These are phyloP conservation scores for Sarocladium strictum DNA, from an alignment of 2,329 filamentous ascomycete species.

Conservation along the genomic window DNA sequence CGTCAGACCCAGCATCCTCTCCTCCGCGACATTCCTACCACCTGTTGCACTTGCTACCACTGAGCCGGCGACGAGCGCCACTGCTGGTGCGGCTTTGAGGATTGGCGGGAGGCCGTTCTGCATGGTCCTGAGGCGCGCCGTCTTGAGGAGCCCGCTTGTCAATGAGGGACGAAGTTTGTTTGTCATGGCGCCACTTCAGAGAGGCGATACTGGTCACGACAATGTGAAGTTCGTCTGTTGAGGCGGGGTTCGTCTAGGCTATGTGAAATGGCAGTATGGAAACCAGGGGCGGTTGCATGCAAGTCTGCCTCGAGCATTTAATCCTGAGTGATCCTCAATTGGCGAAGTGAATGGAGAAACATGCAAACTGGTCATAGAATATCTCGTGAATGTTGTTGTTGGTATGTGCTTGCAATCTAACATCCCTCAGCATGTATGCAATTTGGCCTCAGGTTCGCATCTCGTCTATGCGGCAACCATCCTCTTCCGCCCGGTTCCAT, in stretches of 20 bases:
- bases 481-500: neutral
- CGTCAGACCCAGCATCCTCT: neutral
- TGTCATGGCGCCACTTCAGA: neutral
- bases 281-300: too few species aligned
- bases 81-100: conserved; percentile 1
- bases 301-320: too few species aligned
- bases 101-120: neutral
- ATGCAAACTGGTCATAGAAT: too few species aligned
- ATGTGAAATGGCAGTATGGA: too few species aligned
- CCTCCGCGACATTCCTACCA: neutral
- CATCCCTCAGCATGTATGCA: neutral
- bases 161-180: neutral
- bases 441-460: neutral
- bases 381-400: too few species aligned
- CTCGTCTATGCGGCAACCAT: neutral
- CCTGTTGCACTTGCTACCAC: neutral
- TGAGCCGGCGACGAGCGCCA: neutral
- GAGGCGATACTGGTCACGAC: too few species aligned
- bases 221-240: too few species aligned
- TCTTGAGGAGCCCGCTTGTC: neutral
- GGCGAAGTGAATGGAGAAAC: too few species aligned
- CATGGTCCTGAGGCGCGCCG: neutral
- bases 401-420: too few species aligned
- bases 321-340: too few species aligned
- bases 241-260: too few species aligned